Conservation (phyloP, 2,329 filamentous ascomycete genomes). For the Cadophora malorum region DNA sequence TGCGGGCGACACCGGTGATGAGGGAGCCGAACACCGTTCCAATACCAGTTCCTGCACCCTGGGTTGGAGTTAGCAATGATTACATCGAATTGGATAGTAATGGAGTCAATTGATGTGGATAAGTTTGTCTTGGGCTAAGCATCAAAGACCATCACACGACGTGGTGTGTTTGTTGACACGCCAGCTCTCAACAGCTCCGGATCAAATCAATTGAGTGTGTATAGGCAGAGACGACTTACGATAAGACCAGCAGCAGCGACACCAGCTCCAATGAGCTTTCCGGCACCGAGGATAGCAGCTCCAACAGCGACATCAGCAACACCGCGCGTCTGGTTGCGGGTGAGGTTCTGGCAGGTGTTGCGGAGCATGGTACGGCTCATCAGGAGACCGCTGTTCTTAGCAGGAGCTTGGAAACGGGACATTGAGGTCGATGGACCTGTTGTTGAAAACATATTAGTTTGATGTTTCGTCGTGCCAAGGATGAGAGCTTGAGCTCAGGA, state of each 20-base stretch:
- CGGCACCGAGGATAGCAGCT: conserved; percentile 38
- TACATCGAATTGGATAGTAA: neutral
- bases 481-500: conserved; percentile 13
- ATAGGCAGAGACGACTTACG: conserved; percentile 1
- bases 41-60: conserved; percentile 50
- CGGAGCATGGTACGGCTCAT: conserved; percentile 38
- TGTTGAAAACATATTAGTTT: conserved; percentile 16
- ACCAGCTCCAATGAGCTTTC: conserved; percentile 41
- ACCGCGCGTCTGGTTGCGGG: conserved; percentile 38
- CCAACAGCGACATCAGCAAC: conserved; percentile 39
- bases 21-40: conserved; percentile 60
- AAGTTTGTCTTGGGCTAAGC: neutral
- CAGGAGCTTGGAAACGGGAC: conserved; percentile 37
- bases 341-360: conserved; percentile 35
- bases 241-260: conserved; percentile 43
- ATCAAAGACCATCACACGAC: neutral
- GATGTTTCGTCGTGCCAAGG: conserved; percentile 7
- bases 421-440: conserved; percentile 37
- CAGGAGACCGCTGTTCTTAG: conserved; percentile 35
- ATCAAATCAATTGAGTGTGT: neutral
- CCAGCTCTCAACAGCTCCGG: conserved; percentile 4
- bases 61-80: conserved; percentile 1
- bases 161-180: neutral
- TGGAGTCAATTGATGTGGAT: neutral
- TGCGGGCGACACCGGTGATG: conserved; percentile 60